phyloP scores from a whole-genome alignment of 352 stramenopile species.

The Peronospora tabacina region DNA sequence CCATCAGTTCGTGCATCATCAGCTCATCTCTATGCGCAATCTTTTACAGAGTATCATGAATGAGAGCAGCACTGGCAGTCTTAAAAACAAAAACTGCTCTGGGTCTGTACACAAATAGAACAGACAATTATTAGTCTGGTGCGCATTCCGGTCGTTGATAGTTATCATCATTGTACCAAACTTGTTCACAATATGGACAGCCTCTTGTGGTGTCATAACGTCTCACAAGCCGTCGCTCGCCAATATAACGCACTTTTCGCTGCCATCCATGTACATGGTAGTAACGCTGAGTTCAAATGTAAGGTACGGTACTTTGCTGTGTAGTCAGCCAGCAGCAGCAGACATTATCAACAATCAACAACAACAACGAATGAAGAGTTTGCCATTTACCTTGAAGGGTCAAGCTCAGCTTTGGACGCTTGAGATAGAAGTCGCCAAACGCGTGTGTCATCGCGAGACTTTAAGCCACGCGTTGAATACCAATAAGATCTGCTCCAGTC shows the following conservation, averaged over 20 bases:
- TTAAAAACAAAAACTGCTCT: slow-evolving; percentile 50
- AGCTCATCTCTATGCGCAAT: slow-evolving; percentile 58
- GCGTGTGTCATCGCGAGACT: slow-evolving; percentile 88
- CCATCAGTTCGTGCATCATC: slow-evolving; percentile 61
- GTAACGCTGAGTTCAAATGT: slow-evolving; percentile 59
- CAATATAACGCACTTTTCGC: slow-evolving; percentile 66
- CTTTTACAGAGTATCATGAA: slow-evolving; percentile 66
- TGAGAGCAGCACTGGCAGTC: slow-evolving; percentile 44
- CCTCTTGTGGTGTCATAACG: slow-evolving; percentile 58
- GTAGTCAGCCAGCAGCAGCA: slow-evolving; percentile 4
- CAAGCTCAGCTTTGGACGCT: slow-evolving; percentile 87
- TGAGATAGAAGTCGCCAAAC: slow-evolving; percentile 91
- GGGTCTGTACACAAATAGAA: slow-evolving; percentile 26
- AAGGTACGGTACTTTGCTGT: slow-evolving; percentile 79
- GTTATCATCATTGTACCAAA: slow-evolving; percentile 38
- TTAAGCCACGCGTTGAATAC: slow-evolving; percentile 87
- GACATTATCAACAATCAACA: not conserved
- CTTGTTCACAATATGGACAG: slow-evolving; percentile 52
- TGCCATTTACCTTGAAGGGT: slow-evolving; percentile 77
- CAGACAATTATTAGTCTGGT: slow-evolving; percentile 3
- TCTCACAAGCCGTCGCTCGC: slow-evolving; percentile 81
- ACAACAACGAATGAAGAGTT: not conserved
- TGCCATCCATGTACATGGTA: slow-evolving; percentile 39
- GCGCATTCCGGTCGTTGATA: not conserved
- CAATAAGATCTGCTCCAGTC: slow-evolving; percentile 50